phyloP scores from a whole-genome alignment of 129 eudicot species.

The Pulicaria dysenterica region DNA sequence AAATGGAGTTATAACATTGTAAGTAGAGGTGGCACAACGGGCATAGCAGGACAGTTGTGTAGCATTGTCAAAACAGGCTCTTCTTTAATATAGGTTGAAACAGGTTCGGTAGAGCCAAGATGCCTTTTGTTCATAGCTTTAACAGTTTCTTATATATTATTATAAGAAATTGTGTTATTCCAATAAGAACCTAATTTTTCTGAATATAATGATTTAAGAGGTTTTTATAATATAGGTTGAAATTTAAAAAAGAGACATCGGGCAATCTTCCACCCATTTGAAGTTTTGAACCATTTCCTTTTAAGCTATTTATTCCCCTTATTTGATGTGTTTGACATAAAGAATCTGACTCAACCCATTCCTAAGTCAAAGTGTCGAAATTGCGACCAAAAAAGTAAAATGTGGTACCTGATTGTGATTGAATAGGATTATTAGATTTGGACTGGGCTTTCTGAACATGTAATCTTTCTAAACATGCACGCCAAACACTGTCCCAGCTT shows the following conservation, averaged over 20 bases:
- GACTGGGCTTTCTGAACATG: conserved; percentile 52
- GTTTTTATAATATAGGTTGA: too few relatives aligned
- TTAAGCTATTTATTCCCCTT: too few relatives aligned
- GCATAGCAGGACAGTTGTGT: too few relatives aligned
- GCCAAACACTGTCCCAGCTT: conserved; percentile 90
- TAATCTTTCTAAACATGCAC: conserved; percentile 66
- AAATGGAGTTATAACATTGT: conserved; percentile 26
- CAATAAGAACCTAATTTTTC: too few relatives aligned
- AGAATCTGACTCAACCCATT: background rate
- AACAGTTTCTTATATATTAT: too few relatives aligned
- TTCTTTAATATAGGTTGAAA: background rate
- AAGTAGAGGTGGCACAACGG: conserved; percentile 9
- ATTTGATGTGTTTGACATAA: too few relatives aligned
- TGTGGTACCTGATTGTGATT: conserved; percentile 54
- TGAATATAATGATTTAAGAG: too few relatives aligned
- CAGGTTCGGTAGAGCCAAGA: background rate
- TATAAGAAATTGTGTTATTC: too few relatives aligned
- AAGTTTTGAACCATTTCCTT: too few relatives aligned
- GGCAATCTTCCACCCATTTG: too few relatives aligned
- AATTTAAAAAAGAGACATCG: too few relatives aligned
- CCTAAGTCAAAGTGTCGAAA: background rate
- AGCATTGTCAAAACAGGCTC: background rate
- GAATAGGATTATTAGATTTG: conserved; percentile 54
- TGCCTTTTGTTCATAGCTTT: background rate
- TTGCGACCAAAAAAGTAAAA: background rate